Conservation (phyloP, 352 stramenopile species). For the Globisporangium uncinulatum region DNA sequence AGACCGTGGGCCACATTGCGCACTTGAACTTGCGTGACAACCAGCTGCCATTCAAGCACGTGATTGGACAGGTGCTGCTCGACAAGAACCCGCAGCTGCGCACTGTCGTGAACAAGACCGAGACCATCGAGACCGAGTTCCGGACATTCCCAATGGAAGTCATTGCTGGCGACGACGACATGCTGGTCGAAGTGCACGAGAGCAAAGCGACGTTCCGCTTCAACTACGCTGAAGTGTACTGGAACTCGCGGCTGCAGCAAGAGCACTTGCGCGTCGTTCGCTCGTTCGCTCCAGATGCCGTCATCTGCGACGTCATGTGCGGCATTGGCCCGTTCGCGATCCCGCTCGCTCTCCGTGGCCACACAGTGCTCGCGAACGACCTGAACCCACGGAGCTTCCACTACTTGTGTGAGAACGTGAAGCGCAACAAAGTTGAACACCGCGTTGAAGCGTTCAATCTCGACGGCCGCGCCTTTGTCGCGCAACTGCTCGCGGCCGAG, state of each 20-base stretch:
- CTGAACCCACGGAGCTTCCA: slow-evolving; percentile 90
- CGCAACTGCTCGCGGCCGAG: slow-evolving; percentile 57
- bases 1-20: slow-evolving; percentile 95
- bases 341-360: slow-evolving; percentile 84
- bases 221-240: slow-evolving; percentile 97
- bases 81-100: slow-evolving; percentile 96
- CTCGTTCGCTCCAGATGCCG: slow-evolving; percentile 43
- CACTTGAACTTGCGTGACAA: slow-evolving; percentile 96
- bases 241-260: slow-evolving; percentile 94
- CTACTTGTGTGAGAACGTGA: slow-evolving; percentile 90
- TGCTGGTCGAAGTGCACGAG: slow-evolving; percentile 90
- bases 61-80: slow-evolving; percentile 97
- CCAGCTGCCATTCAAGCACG: slow-evolving; percentile 93
- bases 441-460: slow-evolving; percentile 87
- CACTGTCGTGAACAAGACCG: slow-evolving; percentile 98
- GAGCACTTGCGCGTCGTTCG: slow-evolving; percentile 93
- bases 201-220: slow-evolving; percentile 92
- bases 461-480: slow-evolving; percentile 91
- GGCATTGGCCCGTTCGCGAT: slow-evolving; percentile 96
- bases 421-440: slow-evolving; percentile 87
- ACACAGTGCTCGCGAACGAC: slow-evolving; percentile 90
- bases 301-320: slow-evolving; percentile 95
- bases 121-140: slow-evolving; percentile 93
- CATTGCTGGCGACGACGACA: slow-evolving; percentile 80
- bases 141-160: slow-evolving; percentile 97